Percentiles rank a stretch among this genome's conserved stretches.
Conservation (phyloP, 495 filamentous ascomycete genomes). For the Penicillium flavigenum region DNA sequence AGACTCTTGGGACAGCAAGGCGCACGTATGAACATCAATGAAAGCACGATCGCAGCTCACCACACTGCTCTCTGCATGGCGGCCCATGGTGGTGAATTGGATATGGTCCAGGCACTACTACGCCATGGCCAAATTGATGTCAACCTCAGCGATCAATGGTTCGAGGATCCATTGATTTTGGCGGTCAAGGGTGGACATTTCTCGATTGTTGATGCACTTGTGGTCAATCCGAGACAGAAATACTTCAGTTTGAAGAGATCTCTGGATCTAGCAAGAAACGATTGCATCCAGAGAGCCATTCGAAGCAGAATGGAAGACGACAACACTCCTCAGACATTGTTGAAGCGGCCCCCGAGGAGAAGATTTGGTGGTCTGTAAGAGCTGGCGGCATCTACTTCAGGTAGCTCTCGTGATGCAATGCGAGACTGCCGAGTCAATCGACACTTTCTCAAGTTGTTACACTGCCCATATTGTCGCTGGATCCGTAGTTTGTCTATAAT, state of each 20-base stretch:
- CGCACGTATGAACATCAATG: conserved; percentile 10
- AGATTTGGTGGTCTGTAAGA: neutral
- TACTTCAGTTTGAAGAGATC: conserved; percentile 8
- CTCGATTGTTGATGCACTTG: conserved; percentile 4
- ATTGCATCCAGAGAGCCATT: conserved; percentile 7
- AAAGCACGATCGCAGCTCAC: conserved; percentile 9
- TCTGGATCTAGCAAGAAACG: conserved; percentile 1
- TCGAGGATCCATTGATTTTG: conserved; percentile 10
- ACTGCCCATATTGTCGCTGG: too few relatives aligned
- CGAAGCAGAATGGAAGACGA: conserved; percentile 3
- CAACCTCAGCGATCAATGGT: conserved; percentile 7
- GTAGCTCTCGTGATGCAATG: too few relatives aligned
- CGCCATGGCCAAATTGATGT: conserved; percentile 10
- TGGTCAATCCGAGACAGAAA: neutral
- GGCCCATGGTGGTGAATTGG: conserved; percentile 10
- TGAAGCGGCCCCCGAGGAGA: neutral
- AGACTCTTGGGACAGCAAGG: conserved; percentile 10
- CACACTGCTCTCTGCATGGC: conserved; percentile 17
- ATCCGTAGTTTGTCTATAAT: too few relatives aligned
- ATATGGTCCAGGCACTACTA: conserved; percentile 14
- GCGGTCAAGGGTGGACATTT: conserved; percentile 6
- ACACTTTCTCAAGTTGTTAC: conserved; percentile 1
- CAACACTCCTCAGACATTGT: conserved; percentile 3
- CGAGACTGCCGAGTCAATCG: too few relatives aligned
- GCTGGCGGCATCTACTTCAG: too few relatives aligned